Percentiles rank a stretch among this genome's conserved stretches.
These are phyloP conservation scores for Pseudonitzschia delicatissima DNA, from an alignment of 108 stramenopile species.

Conservation along the genomic window DNA sequence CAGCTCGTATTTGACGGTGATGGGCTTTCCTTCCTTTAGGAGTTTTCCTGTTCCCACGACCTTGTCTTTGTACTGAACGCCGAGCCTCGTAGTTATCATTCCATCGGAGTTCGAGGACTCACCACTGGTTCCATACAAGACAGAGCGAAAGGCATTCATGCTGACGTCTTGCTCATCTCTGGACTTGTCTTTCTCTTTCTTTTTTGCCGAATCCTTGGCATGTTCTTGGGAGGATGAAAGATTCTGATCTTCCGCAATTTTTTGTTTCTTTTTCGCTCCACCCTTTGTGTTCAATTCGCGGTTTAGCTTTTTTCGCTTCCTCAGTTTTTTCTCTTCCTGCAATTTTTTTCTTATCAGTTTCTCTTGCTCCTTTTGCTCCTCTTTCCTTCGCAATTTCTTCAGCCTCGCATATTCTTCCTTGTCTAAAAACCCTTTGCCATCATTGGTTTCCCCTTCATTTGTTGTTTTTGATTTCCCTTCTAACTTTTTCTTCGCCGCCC, in stretches of 20 bases:
- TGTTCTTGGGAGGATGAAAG: background rate
- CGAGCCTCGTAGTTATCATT: slow-evolving; percentile 11
- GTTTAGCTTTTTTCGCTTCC: slow-evolving; percentile 18
- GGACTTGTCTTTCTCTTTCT: background rate
- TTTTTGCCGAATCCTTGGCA: background rate
- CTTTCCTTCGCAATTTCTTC: background rate
- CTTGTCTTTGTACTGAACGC: slow-evolving; percentile 45
- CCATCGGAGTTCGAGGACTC: background rate
- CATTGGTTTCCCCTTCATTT: background rate
- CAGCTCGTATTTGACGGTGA: slow-evolving; percentile 46
- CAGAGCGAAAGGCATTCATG: background rate
- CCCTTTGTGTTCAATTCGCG: slow-evolving; percentile 16
- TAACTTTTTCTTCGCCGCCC: slow-evolving; percentile 4
- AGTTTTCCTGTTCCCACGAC: slow-evolving; percentile 45
- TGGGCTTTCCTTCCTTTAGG: background rate
- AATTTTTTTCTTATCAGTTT: background rate
- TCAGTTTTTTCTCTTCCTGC: slow-evolving; percentile 12
- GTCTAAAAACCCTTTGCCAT: background rate
- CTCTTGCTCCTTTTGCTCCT: slow-evolving; percentile 7
- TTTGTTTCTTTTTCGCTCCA: slow-evolving; percentile 4
- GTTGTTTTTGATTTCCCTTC: background rate
- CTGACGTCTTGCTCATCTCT: background rate
- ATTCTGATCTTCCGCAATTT: background rate
- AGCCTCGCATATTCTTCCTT: background rate
- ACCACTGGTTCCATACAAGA: slow-evolving; percentile 1